Evolutionary conservation across 2,329 filamentous ascomycete species (phyloP), one percentile per base, ranked within the genome.

Genomic region (Rhynchosporium agropyri): DNA sequence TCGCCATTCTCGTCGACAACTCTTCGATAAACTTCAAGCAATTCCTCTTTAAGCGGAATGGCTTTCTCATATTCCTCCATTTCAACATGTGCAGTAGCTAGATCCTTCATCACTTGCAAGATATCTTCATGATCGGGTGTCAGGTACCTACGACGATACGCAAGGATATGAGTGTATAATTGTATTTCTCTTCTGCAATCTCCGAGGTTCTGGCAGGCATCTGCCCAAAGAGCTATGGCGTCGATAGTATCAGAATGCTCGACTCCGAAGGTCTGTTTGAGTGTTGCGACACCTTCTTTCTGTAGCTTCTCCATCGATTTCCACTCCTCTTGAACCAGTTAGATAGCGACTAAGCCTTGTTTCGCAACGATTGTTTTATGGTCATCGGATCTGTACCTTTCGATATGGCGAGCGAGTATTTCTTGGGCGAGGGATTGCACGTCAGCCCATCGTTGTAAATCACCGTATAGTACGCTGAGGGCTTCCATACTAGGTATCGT

Each of bases 231-330:
- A 13, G 36, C 50, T 33, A 53, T 53, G 7, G 29, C 29, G 4
- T 53, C 50, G 15, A 53, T 53, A 1, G 50, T 53, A n/a, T 38
- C 50, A 20, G 31, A 29, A 12, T 53, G 31, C 20, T 53, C 50
- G 20, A 1, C 4, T 8, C 50, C 50, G 20, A 53, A n/a, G 13
- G 50, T 36, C 50, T n/a, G 28, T 12, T 53, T 53, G 15, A 28
- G 28, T n/a, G 12, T 46, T 9, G 20, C n/a, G n/a, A 46, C 45
- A 3, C 20, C 7, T 46, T 46, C 45, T 3, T 26, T 5, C 20
- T 46, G 45, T 5, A 46, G 45, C 1, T n/a, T 46, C n/a, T 26
- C 45, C 45, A 46, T 46, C 10, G 20, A n/a, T 3, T 5, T 10
- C 45, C 45, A 46, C 45, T 15, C 28, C 3, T 15, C 45, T 9